These are phyloP conservation scores for Penicillium griseofulvum DNA, from an alignment of 2,329 filamentous ascomycete species.

Conservation along the genomic window DNA sequence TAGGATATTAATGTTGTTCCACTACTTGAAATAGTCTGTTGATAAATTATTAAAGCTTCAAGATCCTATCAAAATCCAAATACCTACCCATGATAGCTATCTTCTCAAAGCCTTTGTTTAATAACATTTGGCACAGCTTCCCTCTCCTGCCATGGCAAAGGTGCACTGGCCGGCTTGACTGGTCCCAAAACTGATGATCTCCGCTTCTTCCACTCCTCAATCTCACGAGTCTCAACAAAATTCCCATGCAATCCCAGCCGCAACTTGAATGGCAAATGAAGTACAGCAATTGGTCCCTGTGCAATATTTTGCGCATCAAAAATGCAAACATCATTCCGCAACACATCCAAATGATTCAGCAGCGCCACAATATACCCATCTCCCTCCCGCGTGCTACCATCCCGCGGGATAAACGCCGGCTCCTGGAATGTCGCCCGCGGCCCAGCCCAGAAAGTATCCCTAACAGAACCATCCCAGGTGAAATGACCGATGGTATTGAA, in stretches of 20 bases:
- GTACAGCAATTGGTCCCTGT: slow-evolving; percentile 29
- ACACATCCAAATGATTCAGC: slow-evolving; percentile 41
- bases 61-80: no score
- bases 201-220: background rate
- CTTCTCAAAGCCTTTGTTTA: no score
- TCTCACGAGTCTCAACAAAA: slow-evolving; percentile 13
- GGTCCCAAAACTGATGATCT: background rate
- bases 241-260: slow-evolving; percentile 37
- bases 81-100: background rate
- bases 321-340: slow-evolving; percentile 36
- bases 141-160: background rate
- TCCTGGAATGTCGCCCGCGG: slow-evolving; percentile 32
- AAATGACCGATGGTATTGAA: slow-evolving; percentile 23
- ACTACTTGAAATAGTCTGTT: no score
- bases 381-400: slow-evolving; percentile 24
- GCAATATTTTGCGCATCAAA: slow-evolving; percentile 32
- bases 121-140: background rate
- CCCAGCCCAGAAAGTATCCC: slow-evolving; percentile 25
- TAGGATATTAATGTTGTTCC: no score
- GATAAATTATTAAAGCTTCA: no score
- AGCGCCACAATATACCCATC: slow-evolving; percentile 34
- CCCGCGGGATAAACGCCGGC: slow-evolving; percentile 29
- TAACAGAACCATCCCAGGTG: slow-evolving; percentile 16
- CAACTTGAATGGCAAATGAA: slow-evolving; percentile 35
- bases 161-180: background rate